Evolutionary conservation across 306 rosid genomes (phyloP).

Genomic region (Prunus campanulata): DNA sequence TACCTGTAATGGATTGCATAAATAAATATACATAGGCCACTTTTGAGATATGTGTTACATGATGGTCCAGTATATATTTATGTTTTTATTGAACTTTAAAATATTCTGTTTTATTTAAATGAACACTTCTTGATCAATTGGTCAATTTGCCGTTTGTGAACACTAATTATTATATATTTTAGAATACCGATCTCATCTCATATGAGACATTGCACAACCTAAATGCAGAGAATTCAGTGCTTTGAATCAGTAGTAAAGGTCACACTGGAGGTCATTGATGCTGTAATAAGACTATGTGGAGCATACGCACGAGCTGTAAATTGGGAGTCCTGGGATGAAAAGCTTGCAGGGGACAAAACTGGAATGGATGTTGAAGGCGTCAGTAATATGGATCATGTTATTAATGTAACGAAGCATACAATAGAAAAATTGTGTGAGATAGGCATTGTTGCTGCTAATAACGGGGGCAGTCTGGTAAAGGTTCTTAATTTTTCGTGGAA

Average conservation of each 20-base stretch:
- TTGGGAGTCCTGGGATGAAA: constrained; percentile 43
- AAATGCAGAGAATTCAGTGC: constrained; percentile 56
- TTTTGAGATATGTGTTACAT: background rate
- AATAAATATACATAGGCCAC: background rate
- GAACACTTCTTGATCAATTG: background rate
- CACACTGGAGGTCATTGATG: constrained; percentile 52
- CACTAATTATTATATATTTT: background rate
- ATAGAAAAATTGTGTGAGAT: constrained; percentile 64
- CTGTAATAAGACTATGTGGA: constrained; percentile 60
- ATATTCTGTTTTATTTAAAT: background rate
- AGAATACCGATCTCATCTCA: constrained; percentile 5
- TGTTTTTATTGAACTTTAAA: background rate
- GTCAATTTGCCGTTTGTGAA: background rate
- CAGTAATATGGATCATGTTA: constrained; percentile 40
- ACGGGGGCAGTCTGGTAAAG: constrained; percentile 75
- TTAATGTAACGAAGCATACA: constrained; percentile 49
- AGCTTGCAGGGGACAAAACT: constrained; percentile 23
- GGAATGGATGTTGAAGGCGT: constrained; percentile 33
- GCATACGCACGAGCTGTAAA: constrained; percentile 42
- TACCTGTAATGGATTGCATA: background rate
- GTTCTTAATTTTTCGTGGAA: constrained; percentile 88
- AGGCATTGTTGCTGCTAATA: constrained; percentile 79
- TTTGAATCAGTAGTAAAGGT: constrained; percentile 59
- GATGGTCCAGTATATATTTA: background rate
- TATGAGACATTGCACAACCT: constrained; percentile 11